Evolutionary conservation across 306 rosid species (phyloP).

Genomic region (Pterocarpus santalinus): DNA sequence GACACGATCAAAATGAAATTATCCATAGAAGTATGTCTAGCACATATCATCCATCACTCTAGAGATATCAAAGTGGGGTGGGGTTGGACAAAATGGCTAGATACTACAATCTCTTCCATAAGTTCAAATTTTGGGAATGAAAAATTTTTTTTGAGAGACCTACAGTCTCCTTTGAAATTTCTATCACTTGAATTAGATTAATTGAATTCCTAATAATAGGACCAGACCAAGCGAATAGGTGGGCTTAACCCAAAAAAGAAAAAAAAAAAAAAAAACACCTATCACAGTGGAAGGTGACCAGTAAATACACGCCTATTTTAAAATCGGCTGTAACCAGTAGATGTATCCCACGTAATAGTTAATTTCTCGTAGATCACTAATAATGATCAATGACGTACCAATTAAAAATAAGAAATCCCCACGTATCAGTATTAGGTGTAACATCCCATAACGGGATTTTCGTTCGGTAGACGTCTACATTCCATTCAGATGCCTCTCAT

Average conservation of each 20-base stretch:
- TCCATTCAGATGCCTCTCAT: constrained; percentile 39
- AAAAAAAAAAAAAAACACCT: too few species aligned
- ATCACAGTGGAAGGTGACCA: background rate
- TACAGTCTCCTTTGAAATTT: too few species aligned
- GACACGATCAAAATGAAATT: background rate
- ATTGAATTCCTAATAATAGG: too few species aligned
- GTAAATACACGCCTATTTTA: background rate
- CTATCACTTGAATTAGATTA: too few species aligned
- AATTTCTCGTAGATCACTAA: background rate
- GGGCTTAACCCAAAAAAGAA: too few species aligned
- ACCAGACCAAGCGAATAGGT: too few species aligned
- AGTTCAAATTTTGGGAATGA: too few species aligned
- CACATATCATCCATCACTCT: background rate
- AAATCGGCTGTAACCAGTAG: background rate
- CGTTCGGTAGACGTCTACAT: constrained; percentile 38
- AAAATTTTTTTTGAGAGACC: too few species aligned
- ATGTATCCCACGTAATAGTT: background rate
- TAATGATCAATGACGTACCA: background rate
- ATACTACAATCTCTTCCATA: too few species aligned
- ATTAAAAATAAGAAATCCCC: constrained; percentile 25
- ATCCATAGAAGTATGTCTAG: background rate
- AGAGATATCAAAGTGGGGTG: too few species aligned
- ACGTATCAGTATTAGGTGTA: background rate
- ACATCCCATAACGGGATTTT: constrained; percentile 33
- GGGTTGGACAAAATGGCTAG: too few species aligned